Evolutionary conservation across 495 filamentous ascomycete genomes (phyloP).

Genomic region (Lasiosphaeria ovina): DNA sequence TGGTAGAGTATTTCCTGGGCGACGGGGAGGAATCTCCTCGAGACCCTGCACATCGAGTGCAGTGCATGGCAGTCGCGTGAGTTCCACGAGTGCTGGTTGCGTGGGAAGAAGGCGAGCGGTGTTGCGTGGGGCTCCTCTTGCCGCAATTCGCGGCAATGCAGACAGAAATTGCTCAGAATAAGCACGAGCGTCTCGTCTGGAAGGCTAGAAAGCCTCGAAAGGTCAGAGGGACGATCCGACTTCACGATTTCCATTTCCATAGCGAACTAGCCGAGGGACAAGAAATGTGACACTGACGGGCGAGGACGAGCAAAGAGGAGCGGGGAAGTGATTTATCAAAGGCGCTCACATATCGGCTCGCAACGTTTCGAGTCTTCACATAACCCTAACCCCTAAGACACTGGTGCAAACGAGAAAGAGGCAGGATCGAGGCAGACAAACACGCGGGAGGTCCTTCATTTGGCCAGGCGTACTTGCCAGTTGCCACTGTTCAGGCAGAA

Average conservation of each 20-base stretch:
- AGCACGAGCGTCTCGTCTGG: slow-evolving; percentile 19
- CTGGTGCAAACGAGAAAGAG: no score
- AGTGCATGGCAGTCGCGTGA: slow-evolving; percentile 14
- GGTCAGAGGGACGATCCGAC: slow-evolving; percentile 4
- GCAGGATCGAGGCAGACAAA: no score
- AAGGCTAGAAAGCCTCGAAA: slow-evolving; percentile 12
- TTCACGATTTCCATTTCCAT: not conserved
- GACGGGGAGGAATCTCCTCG: slow-evolving; percentile 14
- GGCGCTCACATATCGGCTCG: not conserved
- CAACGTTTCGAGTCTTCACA: not conserved
- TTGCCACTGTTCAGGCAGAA: no score
- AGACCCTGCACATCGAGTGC: slow-evolving; percentile 19
- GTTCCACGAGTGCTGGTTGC: slow-evolving; percentile 17
- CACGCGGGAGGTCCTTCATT: no score
- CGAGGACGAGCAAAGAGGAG: not conserved
- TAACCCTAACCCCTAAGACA: not conserved
- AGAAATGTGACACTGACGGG: not conserved
- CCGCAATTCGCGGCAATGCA: slow-evolving; percentile 17
- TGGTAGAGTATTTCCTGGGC: slow-evolving; percentile 21
- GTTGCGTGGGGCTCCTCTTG: slow-evolving; percentile 2
- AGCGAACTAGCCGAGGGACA: not conserved
- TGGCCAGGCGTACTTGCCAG: no score
- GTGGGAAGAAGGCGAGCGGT: slow-evolving; percentile 5
- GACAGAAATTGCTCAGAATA: slow-evolving; percentile 22
- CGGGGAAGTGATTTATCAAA: not conserved